Percentiles rank a stretch among this genome's conserved stretches.
phyloP scores from a whole-genome alignment of 1,139 yeast genomes.

The Suhomyces bribrorum region DNA sequence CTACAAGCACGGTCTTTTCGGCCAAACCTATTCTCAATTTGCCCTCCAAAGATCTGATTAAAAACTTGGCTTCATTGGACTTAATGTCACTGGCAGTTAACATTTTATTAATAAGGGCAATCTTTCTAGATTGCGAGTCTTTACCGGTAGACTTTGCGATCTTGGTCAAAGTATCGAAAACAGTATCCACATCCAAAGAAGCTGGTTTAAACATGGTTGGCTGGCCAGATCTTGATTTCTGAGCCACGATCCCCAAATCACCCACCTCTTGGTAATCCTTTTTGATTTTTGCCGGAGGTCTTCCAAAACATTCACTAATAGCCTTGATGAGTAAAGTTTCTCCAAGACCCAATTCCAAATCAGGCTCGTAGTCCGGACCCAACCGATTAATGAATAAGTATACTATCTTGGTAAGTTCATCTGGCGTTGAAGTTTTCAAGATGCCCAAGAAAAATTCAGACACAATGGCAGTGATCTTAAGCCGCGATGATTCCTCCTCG shows the following conservation, averaged over 20 bases:
- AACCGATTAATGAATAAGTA: constrained; percentile 83
- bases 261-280: constrained; percentile 78
- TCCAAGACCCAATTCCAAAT: constrained; percentile 88
- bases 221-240: constrained; percentile 78
- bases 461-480: constrained; percentile 74
- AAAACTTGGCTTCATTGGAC: constrained; percentile 75
- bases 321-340: constrained; percentile 87
- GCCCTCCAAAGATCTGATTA: constrained; percentile 89
- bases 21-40: constrained; percentile 92
- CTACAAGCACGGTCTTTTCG: constrained; percentile 83
- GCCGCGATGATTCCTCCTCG: constrained; percentile 76
- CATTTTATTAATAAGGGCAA: constrained; percentile 76
- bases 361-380: constrained; percentile 93
- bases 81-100: constrained; percentile 83
- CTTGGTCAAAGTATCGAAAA: constrained; percentile 69
- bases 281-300: constrained; percentile 69
- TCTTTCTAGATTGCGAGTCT: constrained; percentile 77
- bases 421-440: constrained; percentile 53
- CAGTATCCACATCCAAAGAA: constrained; percentile 69
- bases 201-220: constrained; percentile 93
- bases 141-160: constrained; percentile 84
- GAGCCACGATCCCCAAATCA: constrained; percentile 89
- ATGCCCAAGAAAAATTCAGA: constrained; percentile 70
- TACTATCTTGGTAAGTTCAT: constrained; percentile 66
- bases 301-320: constrained; percentile 86